Evolutionary conservation across 2,329 filamentous ascomycete species (phyloP).

Genomic region (Verticillium alfalfae): DNA sequence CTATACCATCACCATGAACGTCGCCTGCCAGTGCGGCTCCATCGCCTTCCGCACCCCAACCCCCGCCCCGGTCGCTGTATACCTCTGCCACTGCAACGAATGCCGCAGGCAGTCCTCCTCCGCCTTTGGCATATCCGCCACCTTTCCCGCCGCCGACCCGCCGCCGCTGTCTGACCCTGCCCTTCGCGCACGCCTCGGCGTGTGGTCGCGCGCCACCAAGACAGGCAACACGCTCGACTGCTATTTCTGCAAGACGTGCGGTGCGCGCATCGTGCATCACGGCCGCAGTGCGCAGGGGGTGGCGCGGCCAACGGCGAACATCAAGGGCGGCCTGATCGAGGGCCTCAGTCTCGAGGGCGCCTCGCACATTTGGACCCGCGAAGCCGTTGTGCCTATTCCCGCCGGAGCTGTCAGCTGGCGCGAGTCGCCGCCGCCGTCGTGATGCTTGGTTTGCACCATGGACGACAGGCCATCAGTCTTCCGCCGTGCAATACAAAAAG

Average conservation of each 20-base stretch:
- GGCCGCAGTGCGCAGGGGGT: conserved; percentile 29
- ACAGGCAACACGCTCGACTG: conserved; percentile 35
- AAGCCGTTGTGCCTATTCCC: conserved; percentile 38
- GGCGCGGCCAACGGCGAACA: conserved; percentile 26
- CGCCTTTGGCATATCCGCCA: conserved; percentile 39
- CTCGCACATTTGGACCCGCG: conserved; percentile 38
- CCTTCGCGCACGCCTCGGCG: conserved; percentile 22
- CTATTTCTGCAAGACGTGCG: conserved; percentile 35
- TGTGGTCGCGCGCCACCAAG: conserved; percentile 33
- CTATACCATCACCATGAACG: conserved; percentile 4
- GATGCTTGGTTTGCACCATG: no score
- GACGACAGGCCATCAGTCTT: no score
- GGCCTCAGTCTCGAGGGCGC: conserved; percentile 31
- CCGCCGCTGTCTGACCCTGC: conserved; percentile 27
- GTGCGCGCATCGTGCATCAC: conserved; percentile 41
- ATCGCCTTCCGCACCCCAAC: conserved; percentile 27
- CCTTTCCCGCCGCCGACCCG: conserved; percentile 32
- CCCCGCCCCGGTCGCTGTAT: conserved; percentile 27
- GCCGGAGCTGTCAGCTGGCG: conserved; percentile 15
- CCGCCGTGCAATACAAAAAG: no score
- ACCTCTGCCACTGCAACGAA: conserved; percentile 40
- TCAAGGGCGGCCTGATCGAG: conserved; percentile 41
- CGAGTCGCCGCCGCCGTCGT: conserved; percentile 4
- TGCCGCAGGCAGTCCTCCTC: conserved; percentile 39
- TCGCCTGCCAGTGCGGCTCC: conserved; percentile 33